These are phyloP conservation scores for Carex pumila DNA, from an alignment of 176 grass and related monocot genomes.

Conservation along the genomic window DNA sequence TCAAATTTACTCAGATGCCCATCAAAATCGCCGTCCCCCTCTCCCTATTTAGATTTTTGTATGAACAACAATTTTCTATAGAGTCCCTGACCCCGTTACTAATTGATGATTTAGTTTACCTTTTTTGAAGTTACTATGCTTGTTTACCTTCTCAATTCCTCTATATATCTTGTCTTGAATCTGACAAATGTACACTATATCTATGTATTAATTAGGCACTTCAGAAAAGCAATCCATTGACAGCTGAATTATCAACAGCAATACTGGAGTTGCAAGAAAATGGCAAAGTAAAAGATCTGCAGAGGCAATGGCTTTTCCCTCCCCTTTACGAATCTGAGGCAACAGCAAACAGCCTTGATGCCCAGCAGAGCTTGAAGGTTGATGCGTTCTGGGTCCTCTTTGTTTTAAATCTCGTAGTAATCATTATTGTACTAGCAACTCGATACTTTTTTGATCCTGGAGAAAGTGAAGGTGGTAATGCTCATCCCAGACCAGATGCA, in stretches of 20 bases:
- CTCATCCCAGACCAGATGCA: too few species aligned
- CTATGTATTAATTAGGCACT: slow-evolving; percentile 6
- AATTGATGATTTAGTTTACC: not conserved
- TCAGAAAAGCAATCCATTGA: slow-evolving; percentile 4
- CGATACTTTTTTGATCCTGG: too few species aligned
- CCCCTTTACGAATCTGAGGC: not conserved
- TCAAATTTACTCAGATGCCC: too few species aligned
- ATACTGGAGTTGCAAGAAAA: not conserved
- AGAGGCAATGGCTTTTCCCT: slow-evolving; percentile 5
- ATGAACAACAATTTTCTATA: not conserved
- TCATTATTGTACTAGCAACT: too few species aligned
- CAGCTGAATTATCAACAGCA: slow-evolving; percentile 15
- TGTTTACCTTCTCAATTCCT: not conserved
- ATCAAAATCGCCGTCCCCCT: too few species aligned
- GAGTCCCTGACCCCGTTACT: not conserved
- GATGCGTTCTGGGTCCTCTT: not conserved
- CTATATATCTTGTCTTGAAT: not conserved
- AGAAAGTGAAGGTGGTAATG: too few species aligned
- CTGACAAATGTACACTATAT: not conserved
- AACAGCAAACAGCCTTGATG: not conserved
- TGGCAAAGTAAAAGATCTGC: slow-evolving; percentile 7
- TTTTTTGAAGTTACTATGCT: not conserved
- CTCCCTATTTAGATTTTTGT: not conserved
- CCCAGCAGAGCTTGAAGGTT: not conserved
- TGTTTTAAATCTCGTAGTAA: not conserved